Evolutionary conservation across 768 basidiomycete genomes (phyloP), one percentile per base, ranked within the genome.

Genomic region (Tricholoma sp.): DNA sequence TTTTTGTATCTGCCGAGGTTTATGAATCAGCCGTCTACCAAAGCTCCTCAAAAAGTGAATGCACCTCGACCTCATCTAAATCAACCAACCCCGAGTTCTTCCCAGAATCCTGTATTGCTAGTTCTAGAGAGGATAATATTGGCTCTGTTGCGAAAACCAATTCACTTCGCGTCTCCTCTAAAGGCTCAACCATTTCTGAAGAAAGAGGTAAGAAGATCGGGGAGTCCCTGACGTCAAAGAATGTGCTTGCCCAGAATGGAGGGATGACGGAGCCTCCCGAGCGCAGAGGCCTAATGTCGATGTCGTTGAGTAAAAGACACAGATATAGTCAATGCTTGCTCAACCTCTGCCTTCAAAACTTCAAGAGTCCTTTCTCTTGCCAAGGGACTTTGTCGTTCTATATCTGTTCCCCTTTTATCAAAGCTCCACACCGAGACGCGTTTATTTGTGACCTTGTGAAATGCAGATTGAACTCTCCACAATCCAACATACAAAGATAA

Each of bases 141-240:
- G 88, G 88, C 66, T 99, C 97, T 0, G 97, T 97, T 7, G 95
- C 96, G 65, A 98, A 98, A 39, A 88, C 84, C 39, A 98, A 76
- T 63, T 96, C 91, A 36, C 76, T 88, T 55, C 96, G 78, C 0
- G 94, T 89, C 71, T 99, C 96, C 67, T 98, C 94, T 47, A 97
- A 74, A 24, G 97, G 96, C 72, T 99, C 97, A 29, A 96, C 94
- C 87, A 98, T 91, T 75, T 98, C 96, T 93, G 70, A 17, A 37
- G 31, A 44, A 51, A 15, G 12, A 49, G 50, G 53, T 45, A 56
- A 57, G 55, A 57, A 63, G 37, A 17, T 24, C 24, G 24, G 24
- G 2, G 4, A 24, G 17, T 44, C 52, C 20, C 17, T 45, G 44
- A 39, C 13, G 55, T 11, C 44, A 36, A 41, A 59, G 61, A 58